A percentile compares a stretch with the other conserved stretches of the same genome.
phyloP scores from a whole-genome alignment of 176 grass and related monocot species.

The Avena insularis region DNA sequence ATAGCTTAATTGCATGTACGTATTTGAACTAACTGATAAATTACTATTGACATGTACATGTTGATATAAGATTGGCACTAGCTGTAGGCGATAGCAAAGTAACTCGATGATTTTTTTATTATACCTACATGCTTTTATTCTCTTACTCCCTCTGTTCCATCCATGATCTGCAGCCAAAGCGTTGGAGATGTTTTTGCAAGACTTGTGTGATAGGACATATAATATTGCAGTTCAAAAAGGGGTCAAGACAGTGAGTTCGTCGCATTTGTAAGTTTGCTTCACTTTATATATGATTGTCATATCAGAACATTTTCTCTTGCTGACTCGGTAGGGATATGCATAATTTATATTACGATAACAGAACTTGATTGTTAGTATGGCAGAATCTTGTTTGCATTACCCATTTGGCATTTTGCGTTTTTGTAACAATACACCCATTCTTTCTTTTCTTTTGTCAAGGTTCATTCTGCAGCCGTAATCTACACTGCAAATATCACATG shows the following conservation, averaged over 20 bases:
- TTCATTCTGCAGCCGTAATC: not conserved
- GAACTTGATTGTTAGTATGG: not conserved
- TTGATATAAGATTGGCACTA: not conserved
- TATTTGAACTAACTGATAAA: not conserved
- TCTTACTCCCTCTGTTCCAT: not conserved
- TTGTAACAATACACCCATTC: not conserved
- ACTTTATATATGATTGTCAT: slow-evolving; percentile 18
- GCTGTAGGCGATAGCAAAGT: not conserved
- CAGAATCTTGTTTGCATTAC: not conserved
- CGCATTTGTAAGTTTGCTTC: slow-evolving; percentile 79
- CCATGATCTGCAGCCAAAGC: slow-evolving; percentile 80
- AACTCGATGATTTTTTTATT: not conserved
- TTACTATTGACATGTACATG: slow-evolving; percentile 4
- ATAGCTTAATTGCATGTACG: not conserved
- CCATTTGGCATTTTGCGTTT: not conserved
- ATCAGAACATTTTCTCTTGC: not conserved
- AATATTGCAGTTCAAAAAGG: slow-evolving; percentile 75
- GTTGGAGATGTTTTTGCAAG: slow-evolving; percentile 96
- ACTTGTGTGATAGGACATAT: slow-evolving; percentile 90
- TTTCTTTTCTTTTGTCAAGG: not conserved
- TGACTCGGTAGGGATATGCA: not conserved
- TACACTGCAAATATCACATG: not conserved
- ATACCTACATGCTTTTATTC: slow-evolving; percentile 3
- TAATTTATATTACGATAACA: not conserved
- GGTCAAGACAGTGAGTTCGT: slow-evolving; percentile 85